Evolutionary conservation across 2,329 filamentous ascomycete genomes (phyloP).

Genomic region (Coniochaeta sp.): DNA sequence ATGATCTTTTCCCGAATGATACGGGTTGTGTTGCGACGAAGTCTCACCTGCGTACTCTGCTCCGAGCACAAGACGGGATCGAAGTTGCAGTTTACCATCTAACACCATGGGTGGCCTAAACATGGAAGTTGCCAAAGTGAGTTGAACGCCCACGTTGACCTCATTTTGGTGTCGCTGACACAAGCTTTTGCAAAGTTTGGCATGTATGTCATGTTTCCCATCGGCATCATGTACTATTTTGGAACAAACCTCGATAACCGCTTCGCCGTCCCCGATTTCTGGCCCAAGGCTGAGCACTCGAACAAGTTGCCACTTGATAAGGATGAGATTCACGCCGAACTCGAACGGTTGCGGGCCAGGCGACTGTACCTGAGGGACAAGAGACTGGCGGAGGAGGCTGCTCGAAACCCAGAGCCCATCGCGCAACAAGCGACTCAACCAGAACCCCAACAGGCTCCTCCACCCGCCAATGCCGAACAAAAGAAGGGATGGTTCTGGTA

Average conservation of each 20-base stretch:
- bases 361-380: conserved; percentile 72
- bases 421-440: conserved; percentile 15
- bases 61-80: not conserved
- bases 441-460: conserved; percentile 16
- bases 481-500: conserved; percentile 6
- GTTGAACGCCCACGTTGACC: conserved; percentile 7
- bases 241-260: conserved; percentile 93
- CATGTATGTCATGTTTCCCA: conserved; percentile 98
- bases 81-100: conserved; percentile 2
- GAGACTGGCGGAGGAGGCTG: conserved; percentile 30
- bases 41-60: not conserved
- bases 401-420: not conserved
- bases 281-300: conserved; percentile 75
- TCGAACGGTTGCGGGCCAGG: conserved; percentile 59
- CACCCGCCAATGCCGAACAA: not conserved
- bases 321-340: conserved; percentile 77
- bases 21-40: not conserved
- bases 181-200: conserved; percentile 56
- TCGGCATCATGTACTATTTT: conserved; percentile 99
- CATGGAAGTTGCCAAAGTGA: conserved; percentile 90
- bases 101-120: conserved; percentile 70
- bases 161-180: not conserved
- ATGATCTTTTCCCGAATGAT: not conserved
- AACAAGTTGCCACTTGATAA: conserved; percentile 69
- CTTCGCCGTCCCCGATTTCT: conserved; percentile 86